Conservation (phyloP, 176 grass and related monocot genomes). For the Lolium multiflorum region DNA sequence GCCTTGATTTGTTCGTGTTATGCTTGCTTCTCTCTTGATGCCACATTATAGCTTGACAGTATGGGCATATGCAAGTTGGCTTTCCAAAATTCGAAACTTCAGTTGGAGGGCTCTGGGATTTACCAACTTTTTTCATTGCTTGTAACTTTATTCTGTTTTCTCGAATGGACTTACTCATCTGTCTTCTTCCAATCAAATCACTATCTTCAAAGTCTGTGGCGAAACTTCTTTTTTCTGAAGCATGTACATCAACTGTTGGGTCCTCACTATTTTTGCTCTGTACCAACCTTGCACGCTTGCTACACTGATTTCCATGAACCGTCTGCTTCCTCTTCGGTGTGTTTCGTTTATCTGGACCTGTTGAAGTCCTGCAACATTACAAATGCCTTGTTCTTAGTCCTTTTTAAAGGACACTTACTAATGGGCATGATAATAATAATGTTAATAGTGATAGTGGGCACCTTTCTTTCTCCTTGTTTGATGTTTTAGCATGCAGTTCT, state of each 20-base stretch:
- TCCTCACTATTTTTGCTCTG: background rate
- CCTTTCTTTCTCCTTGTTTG: background rate
- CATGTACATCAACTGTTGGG: background rate
- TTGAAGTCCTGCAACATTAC: background rate
- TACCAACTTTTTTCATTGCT: background rate
- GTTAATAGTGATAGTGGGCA: background rate
- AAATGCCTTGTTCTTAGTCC: background rate
- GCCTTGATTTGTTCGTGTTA: background rate
- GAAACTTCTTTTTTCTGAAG: background rate
- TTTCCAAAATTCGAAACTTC: constrained; percentile 29
- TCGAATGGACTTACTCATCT: background rate
- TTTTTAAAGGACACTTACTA: background rate
- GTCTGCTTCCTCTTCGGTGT: background rate
- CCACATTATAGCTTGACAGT: constrained; percentile 22
- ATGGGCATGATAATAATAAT: background rate
- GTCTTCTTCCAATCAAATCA: background rate
- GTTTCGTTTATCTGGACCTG: background rate
- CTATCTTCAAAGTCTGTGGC: background rate
- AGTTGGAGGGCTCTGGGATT: background rate
- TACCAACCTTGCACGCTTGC: background rate
- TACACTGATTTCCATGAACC: background rate
- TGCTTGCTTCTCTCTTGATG: constrained; percentile 17
- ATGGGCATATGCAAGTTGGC: background rate
- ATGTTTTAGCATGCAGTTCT: background rate
- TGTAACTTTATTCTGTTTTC: background rate